phyloP scores from a whole-genome alignment of 73 alveolate genomes.

The Breviolum minutum region DNA sequence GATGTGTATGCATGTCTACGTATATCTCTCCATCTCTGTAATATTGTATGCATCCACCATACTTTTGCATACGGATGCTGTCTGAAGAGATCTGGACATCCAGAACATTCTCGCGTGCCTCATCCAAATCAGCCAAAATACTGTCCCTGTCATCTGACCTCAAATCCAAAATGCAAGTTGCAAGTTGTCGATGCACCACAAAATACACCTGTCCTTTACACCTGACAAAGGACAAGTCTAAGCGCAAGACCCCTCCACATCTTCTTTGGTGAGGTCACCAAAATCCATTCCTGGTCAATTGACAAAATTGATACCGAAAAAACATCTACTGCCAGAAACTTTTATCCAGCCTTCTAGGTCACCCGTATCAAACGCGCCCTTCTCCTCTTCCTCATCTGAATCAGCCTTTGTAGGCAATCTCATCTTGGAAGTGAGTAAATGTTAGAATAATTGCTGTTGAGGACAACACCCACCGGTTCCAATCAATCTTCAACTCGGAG shows the following conservation, averaged over 20 bases:
- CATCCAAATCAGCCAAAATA: slow-evolving; percentile 63
- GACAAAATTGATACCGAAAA: neutral
- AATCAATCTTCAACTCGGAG: slow-evolving; percentile 60
- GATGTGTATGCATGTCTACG: no score
- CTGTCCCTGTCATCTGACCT: slow-evolving; percentile 86
- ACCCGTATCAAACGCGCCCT: slow-evolving; percentile 73
- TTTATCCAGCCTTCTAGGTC: slow-evolving; percentile 35
- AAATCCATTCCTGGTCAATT: slow-evolving; percentile 46
- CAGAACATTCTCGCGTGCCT: neutral
- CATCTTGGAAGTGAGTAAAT: neutral
- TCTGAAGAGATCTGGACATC: neutral
- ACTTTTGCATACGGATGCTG: no score
- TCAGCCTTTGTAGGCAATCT: slow-evolving; percentile 8
- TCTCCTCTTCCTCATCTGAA: slow-evolving; percentile 79
- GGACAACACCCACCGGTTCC: slow-evolving; percentile 55
- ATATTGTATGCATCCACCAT: no score
- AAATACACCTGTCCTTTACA: neutral
- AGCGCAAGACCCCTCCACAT: slow-evolving; percentile 34
- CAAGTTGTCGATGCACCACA: neutral
- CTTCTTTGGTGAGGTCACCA: slow-evolving; percentile 27
- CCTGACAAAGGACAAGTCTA: neutral
- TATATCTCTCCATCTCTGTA: no score
- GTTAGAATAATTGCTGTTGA: neutral
- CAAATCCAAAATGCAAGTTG: neutral
- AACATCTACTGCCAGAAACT: neutral